A percentile compares a stretch with the other conserved stretches of the same genome.
Evolutionary conservation across 495 filamentous ascomycete species (phyloP).

Genomic region (Penicillium verhagenii): DNA sequence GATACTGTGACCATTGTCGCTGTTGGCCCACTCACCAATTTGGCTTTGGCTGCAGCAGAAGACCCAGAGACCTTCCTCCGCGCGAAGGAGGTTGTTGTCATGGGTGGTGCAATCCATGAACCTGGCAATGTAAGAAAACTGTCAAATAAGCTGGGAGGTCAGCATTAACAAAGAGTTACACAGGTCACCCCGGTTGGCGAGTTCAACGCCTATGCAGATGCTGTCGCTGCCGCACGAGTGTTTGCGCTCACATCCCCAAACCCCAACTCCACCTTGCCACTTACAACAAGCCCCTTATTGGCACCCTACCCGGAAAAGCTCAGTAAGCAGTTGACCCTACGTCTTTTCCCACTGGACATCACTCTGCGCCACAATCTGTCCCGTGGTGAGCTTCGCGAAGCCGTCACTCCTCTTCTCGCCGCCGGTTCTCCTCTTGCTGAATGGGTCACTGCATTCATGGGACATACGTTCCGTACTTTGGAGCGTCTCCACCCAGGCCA

Average conservation of each 20-base stretch:
- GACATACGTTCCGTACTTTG: slow-evolving; percentile 73
- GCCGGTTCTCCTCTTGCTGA: slow-evolving; percentile 73
- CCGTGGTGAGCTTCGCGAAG: slow-evolving; percentile 55
- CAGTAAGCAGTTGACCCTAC: slow-evolving; percentile 65
- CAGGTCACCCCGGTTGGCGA: slow-evolving; percentile 71
- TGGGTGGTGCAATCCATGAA: slow-evolving; percentile 83
- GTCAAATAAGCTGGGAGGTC: background rate
- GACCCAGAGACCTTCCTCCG: slow-evolving; percentile 84
- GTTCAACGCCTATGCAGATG: slow-evolving; percentile 83
- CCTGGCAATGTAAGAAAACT: slow-evolving; percentile 66
- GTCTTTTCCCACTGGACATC: slow-evolving; percentile 85
- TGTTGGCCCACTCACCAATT: slow-evolving; percentile 86
- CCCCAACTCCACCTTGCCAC: slow-evolving; percentile 70
- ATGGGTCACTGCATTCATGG: slow-evolving; percentile 79
- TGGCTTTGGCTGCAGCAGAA: slow-evolving; percentile 81
- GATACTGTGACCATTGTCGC: slow-evolving; percentile 87
- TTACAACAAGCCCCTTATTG: slow-evolving; percentile 43
- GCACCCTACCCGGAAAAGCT: slow-evolving; percentile 67
- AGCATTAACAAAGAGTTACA: background rate
- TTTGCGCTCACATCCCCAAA: slow-evolving; percentile 83
- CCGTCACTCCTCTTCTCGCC: slow-evolving; percentile 46
- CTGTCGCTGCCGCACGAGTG: slow-evolving; percentile 80
- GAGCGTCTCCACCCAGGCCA: slow-evolving; percentile 54
- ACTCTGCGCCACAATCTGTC: slow-evolving; percentile 72
- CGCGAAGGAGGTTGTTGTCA: slow-evolving; percentile 89